phyloP scores from a whole-genome alignment of 1,284 basidiomycete species.

The Moesziomyces antarcticus region DNA sequence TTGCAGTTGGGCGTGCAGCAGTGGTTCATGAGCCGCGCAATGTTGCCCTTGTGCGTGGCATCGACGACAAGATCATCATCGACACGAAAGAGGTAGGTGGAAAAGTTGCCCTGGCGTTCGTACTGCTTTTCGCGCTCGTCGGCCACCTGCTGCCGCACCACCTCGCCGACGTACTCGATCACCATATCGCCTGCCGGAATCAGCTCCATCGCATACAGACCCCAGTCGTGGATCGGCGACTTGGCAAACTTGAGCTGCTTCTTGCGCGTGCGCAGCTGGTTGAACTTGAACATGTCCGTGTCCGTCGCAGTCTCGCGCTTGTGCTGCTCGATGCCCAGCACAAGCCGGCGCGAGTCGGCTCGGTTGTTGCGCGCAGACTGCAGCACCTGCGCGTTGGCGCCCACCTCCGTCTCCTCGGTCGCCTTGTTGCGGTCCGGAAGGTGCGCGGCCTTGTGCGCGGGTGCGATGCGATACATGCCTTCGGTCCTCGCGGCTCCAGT shows the following conservation, averaged over 20 bases:
- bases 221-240: conserved; percentile 98
- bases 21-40: conserved; percentile 75
- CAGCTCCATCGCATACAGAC: conserved; percentile 74
- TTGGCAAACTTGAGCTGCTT: conserved; percentile 96
- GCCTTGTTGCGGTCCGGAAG: conserved; percentile 74
- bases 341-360: conserved; percentile 90
- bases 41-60: conserved; percentile 97
- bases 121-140: conserved; percentile 97
- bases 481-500: conserved; percentile 89
- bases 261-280: conserved; percentile 96
- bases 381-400: conserved; percentile 69
- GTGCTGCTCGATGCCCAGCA: conserved; percentile 93
- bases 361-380: conserved; percentile 89
- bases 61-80: conserved; percentile 77
- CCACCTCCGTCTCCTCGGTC: conserved; percentile 67
- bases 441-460: conserved; percentile 90
- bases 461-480: conserved; percentile 92
- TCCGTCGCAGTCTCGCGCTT: conserved; percentile 74
- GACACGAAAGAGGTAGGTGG: conserved; percentile 68
- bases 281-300: conserved; percentile 85
- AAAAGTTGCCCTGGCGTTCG: conserved; percentile 71
- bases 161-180: conserved; percentile 98
- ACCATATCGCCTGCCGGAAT: conserved; percentile 98
- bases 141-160: conserved; percentile 92
- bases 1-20: conserved; percentile 97